Conservation (phyloP, 495 filamentous ascomycete species). For the Alectoria sarmentosa region DNA sequence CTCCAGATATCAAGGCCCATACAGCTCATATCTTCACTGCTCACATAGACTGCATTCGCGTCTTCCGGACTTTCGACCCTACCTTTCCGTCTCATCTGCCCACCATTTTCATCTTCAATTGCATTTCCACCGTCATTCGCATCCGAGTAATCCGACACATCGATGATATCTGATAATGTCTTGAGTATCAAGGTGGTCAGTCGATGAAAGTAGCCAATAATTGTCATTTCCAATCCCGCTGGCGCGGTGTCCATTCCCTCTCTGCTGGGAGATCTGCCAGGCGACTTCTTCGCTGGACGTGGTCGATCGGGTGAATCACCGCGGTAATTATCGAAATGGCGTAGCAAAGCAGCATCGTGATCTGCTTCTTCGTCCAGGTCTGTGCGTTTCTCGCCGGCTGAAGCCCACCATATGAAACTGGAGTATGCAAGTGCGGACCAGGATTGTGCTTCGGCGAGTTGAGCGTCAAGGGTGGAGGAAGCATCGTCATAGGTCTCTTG, state of each 20-base stretch:
- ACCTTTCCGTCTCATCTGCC: constrained; percentile 11
- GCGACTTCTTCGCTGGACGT: constrained; percentile 20
- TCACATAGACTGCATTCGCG: constrained; percentile 46
- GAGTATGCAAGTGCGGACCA: constrained; percentile 87
- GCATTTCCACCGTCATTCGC: constrained; percentile 33
- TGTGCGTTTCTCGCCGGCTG: constrained; percentile 76
- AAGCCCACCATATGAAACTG: constrained; percentile 98
- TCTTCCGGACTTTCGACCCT: background rate
- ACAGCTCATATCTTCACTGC: constrained; percentile 60
- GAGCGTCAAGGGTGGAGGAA: constrained; percentile 33
- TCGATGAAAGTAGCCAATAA: constrained; percentile 90
- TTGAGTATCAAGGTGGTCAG: constrained; percentile 66
- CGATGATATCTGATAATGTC: constrained; percentile 61
- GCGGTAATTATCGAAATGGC: constrained; percentile 36
- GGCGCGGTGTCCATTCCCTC: constrained; percentile 6
- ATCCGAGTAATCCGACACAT: constrained; percentile 41
- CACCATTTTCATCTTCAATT: constrained; percentile 36
- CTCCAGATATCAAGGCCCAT: constrained; percentile 92
- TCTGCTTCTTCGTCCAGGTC: constrained; percentile 31
- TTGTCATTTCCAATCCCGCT: constrained; percentile 52
- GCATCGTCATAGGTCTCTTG: constrained; percentile 31
- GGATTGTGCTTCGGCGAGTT: constrained; percentile 67
- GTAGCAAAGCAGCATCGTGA: constrained; percentile 31
- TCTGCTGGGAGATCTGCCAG: constrained; percentile 31
- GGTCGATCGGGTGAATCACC: constrained; percentile 24